phyloP scores from a whole-genome alignment of 2,329 filamentous ascomycete genomes.

The Lomentospora prolificans region DNA sequence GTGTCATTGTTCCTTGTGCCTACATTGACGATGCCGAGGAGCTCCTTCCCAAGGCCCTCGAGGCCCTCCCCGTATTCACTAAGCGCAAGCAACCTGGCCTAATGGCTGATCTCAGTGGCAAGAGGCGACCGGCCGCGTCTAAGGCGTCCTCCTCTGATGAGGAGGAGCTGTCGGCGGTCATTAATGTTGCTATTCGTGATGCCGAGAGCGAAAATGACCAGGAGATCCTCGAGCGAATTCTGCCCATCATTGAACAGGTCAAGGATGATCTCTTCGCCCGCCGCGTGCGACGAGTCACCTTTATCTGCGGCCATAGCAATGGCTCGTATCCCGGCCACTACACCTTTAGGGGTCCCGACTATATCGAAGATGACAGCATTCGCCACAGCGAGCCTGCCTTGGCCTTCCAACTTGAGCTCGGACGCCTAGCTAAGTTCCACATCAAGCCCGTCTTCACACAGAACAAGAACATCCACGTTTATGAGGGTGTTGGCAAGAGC shows the following conservation, averaged over 20 bases:
- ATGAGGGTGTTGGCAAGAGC: constrained; percentile 90
- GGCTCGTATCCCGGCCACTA: constrained; percentile 95
- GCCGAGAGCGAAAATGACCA: constrained; percentile 74
- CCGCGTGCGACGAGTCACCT: constrained; percentile 80
- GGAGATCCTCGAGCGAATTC: constrained; percentile 68
- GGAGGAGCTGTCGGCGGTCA: constrained; percentile 80
- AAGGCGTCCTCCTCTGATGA: constrained; percentile 39
- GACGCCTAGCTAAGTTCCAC: constrained; percentile 89
- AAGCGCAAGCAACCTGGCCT: constrained; percentile 47
- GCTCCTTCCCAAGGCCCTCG: constrained; percentile 70
- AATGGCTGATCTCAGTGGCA: constrained; percentile 63
- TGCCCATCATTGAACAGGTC: constrained; percentile 65
- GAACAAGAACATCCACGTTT: constrained; percentile 98
- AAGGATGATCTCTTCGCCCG: constrained; percentile 75
- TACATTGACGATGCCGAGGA: constrained; percentile 95
- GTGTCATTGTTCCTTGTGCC: constrained; percentile 86
- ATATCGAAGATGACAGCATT: constrained; percentile 87
- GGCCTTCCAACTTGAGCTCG: constrained; percentile 96
- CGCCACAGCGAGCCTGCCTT: constrained; percentile 94
- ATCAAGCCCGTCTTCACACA: constrained; percentile 98
- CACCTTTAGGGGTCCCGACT: constrained; percentile 90
- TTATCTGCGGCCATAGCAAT: constrained; percentile 91
- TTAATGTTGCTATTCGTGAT: constrained; percentile 86
- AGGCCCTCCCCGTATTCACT: constrained; percentile 58
- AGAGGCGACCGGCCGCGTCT: constrained; percentile 49